Conservation (phyloP, 1,284 basidiomycete species). For the Pterula multifida region DNA sequence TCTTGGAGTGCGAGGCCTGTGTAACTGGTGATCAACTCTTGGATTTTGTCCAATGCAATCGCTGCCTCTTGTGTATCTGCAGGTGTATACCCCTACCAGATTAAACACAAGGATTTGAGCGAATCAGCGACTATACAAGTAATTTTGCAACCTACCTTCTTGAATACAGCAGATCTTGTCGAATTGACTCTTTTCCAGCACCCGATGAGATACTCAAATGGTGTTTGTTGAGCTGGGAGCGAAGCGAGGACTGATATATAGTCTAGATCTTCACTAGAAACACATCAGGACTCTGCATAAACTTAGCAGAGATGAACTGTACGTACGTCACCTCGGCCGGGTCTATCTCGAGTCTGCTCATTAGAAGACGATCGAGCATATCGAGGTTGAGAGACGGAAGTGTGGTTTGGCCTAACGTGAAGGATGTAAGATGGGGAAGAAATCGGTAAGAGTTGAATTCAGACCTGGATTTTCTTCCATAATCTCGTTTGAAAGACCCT, state of each 20-base stretch:
- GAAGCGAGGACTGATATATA: constrained; percentile 69
- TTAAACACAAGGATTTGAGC: background rate
- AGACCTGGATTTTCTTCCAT: constrained; percentile 49
- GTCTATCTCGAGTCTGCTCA: constrained; percentile 80
- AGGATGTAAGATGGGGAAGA: background rate
- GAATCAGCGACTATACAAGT: background rate
- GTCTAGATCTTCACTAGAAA: constrained; percentile 67
- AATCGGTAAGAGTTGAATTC: constrained; percentile 15
- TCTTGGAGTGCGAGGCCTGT: constrained; percentile 85
- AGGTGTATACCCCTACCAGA: constrained; percentile 43
- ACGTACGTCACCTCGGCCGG: constrained; percentile 56
- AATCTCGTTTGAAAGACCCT: constrained; percentile 64
- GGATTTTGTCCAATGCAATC: constrained; percentile 56
- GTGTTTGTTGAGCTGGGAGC: constrained; percentile 68
- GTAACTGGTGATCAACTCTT: constrained; percentile 81
- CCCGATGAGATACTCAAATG: constrained; percentile 84
- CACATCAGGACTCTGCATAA: constrained; percentile 6
- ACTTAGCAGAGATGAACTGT: background rate
- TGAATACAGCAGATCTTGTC: constrained; percentile 41
- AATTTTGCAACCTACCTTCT: constrained; percentile 35
- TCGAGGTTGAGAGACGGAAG: constrained; percentile 32
- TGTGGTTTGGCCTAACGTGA: constrained; percentile 13
- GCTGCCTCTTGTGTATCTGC: constrained; percentile 53
- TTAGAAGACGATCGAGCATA: constrained; percentile 64
- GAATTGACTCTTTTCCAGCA: constrained; percentile 81